phyloP scores from a whole-genome alignment of 345 rosid genomes.

The Camelina hispida region DNA sequence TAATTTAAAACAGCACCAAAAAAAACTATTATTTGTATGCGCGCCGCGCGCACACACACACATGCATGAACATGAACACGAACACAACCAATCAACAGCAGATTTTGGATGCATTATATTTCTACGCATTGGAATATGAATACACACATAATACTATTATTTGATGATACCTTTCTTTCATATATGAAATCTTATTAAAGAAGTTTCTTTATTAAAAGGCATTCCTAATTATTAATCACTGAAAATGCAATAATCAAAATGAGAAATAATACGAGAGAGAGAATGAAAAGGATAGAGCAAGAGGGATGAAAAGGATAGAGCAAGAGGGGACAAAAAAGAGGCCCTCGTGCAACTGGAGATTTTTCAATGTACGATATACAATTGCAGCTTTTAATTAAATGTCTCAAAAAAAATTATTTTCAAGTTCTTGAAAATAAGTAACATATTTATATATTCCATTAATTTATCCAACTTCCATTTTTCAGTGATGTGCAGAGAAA shows the following conservation, averaged over 20 bases:
- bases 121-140: slow-evolving; percentile 23
- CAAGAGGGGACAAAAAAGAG: slow-evolving; percentile 63
- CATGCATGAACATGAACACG: slow-evolving; percentile 38
- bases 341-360: slow-evolving; percentile 78
- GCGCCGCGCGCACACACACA: not conserved
- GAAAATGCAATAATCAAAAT: slow-evolving; percentile 13
- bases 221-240: not conserved
- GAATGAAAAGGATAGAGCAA: not conserved
- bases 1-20: not conserved
- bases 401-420: slow-evolving; percentile 8
- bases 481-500: slow-evolving; percentile 40
- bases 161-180: not conserved
- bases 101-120: slow-evolving; percentile 37
- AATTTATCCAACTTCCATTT: slow-evolving; percentile 24
- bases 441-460: slow-evolving; percentile 6
- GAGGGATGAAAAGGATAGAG: slow-evolving; percentile 27
- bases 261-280: slow-evolving; percentile 36
- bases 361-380: slow-evolving; percentile 46
- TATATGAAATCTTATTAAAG: not conserved
- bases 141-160: not conserved
- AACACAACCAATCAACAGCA: slow-evolving; percentile 35
- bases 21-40: not conserved
- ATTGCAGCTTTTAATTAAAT: slow-evolving; percentile 46
- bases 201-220: not conserved
- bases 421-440: slow-evolving; percentile 11